Conservation (phyloP, 2,329 filamentous ascomycete species). For the Parascedosporium putredinis region DNA sequence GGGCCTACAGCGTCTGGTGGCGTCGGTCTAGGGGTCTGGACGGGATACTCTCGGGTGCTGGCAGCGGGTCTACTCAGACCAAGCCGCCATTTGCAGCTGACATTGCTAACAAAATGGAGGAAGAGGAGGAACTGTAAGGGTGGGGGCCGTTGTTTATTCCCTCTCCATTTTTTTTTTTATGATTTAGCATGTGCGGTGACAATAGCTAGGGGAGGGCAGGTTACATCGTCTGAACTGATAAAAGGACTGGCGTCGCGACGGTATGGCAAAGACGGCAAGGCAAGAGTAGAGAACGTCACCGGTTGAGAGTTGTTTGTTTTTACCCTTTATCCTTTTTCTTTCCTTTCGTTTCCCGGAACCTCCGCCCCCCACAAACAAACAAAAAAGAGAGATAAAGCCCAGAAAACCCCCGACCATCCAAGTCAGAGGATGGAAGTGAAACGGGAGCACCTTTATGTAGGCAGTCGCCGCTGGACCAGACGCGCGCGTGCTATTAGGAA, state of each 20-base stretch:
- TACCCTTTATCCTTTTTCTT: no score
- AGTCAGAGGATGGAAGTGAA: background rate
- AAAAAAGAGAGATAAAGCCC: background rate
- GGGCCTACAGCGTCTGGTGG: background rate
- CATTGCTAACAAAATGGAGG: constrained; percentile 9
- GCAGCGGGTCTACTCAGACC: background rate
- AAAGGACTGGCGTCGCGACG: background rate
- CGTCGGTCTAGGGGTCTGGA: background rate
- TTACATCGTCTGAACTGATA: background rate
- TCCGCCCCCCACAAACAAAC: background rate
- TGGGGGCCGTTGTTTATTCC: constrained; percentile 2
- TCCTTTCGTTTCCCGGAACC: background rate
- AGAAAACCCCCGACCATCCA: background rate
- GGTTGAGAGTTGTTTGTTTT: no score
- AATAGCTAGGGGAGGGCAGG: background rate
- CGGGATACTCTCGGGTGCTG: background rate
- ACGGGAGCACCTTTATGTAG: background rate
- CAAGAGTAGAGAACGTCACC: background rate
- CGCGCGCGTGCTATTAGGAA: no score
- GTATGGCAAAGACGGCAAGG: background rate
- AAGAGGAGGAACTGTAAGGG: constrained; percentile 12
- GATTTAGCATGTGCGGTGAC: background rate
- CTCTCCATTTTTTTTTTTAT: background rate
- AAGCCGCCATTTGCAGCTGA: background rate
- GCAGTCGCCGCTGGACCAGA: no score